Base-by-base conservation (phyloP, 192 early-diverging fungal genomes). In the Coemansia sp. region DNA sequence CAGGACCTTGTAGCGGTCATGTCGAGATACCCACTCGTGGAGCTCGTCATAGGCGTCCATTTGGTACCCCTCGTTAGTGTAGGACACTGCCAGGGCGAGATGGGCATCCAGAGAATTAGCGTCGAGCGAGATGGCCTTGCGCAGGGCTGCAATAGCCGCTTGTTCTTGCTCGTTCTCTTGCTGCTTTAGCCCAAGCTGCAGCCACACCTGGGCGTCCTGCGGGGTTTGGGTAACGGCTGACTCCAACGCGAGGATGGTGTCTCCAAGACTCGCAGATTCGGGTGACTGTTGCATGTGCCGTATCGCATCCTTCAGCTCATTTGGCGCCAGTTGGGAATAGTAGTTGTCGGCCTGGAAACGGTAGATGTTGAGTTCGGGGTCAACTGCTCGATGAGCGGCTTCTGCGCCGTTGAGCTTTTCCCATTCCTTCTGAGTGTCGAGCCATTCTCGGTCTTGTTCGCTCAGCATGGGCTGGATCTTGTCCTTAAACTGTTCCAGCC, bases 81-180 rank as follows among this genome's bases (percentile, higher is more conserved):
- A 98, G 0, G 90, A 91, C 15, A 99, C 96, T 3, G 96, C 88
- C 43, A 99, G 75, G 15, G 90, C 92, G 16, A 96, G 80, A 85
- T 91, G 94, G 24, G 89, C 90, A 65, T 95, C 94, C 24, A 93
- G 69, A 18, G 88, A 74, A 29, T 76, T 77, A 9, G 95, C 92
- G 64, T 97, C 87, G 7, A 91, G 67, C 47, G 78, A 75, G 3
- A 94, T 86, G 10, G 94, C 92, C 58, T 91, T 92, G 20, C 88
- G 82, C 37, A 99, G 78, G 0, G 98, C 94, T 0, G 93, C 90
- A 67, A 99, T 96, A 0, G 98, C 96, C 18, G 88, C 86, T 2
- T 84, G 82, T 67, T 99, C 98, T 47, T 94, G 91, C 72, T 99
- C 98, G 76, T 98, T 98, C 71, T 99, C 98, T 65, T 97, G 95